Evolutionary conservation across 768 basidiomycete genomes (phyloP).

Genomic region (Symmetrospora coprosmae): DNA sequence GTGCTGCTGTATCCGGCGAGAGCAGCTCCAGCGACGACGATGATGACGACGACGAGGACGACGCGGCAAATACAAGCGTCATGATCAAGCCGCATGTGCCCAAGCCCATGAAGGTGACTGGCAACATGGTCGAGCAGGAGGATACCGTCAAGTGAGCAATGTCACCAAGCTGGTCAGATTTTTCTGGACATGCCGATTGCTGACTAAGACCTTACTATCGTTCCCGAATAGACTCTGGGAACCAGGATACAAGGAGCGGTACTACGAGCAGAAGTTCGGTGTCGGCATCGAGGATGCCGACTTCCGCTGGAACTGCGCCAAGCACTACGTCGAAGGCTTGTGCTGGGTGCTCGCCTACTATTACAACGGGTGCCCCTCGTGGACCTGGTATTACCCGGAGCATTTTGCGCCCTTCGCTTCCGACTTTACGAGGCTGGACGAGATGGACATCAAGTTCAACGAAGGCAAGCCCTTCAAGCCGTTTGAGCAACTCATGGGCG

Average conservation of each 20-base stretch:
- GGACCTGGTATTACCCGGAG: constrained; percentile 98
- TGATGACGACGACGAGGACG: constrained; percentile 35
- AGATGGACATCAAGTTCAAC: constrained; percentile 66
- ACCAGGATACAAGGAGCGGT: constrained; percentile 85
- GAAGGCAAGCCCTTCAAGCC: constrained; percentile 77
- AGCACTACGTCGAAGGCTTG: constrained; percentile 79
- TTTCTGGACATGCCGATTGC: neutral
- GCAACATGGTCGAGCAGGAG: constrained; percentile 86
- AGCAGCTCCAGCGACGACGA: constrained; percentile 39
- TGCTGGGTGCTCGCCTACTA: constrained; percentile 95
- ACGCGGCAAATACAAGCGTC: constrained; percentile 34
- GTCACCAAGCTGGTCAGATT: neutral
- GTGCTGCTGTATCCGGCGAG: constrained; percentile 30
- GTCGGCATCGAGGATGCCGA: constrained; percentile 54
- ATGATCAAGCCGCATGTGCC: constrained; percentile 37
- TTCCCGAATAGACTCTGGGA: constrained; percentile 95
- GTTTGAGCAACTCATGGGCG: constrained; percentile 94
- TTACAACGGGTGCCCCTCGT: constrained; percentile 76
- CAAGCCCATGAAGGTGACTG: constrained; percentile 51
- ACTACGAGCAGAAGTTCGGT: constrained; percentile 86
- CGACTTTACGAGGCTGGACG: constrained; percentile 61
- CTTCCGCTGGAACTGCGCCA: constrained; percentile 61
- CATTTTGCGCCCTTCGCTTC: constrained; percentile 97
- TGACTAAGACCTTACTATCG: too few relatives aligned
- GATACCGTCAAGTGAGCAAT: constrained; percentile 71